Evolutionary conservation across 139 green algal genomes (phyloP), one percentile per base, ranked within the genome.

Genomic region (Dunaliella primolecta): DNA sequence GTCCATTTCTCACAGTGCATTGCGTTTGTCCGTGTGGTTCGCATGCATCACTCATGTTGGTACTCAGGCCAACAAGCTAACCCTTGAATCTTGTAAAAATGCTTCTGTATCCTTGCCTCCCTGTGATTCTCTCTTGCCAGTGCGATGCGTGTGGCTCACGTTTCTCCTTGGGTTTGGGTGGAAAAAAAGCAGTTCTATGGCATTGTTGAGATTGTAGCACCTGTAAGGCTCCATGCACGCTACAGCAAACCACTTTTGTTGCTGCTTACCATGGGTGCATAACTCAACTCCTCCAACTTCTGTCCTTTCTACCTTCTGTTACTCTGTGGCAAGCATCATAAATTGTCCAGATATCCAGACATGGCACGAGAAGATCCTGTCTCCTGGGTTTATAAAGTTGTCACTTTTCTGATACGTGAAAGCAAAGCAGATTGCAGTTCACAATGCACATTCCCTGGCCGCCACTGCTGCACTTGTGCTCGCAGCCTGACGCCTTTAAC

Each of bases 401-500:
- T n/a, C n/a, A n/a, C n/a, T n/a, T n/a, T n/a, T n/a, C n/a, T n/a
- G n/a, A 80, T 2, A 30, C 2, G 75, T 23, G 36, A 30, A 32
- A 80, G 75, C 3, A 32, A 15, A 32, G 21, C 11, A 7, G 27
- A 31, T n/a, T 32, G 27, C 30, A 29, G 75, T 70, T n/a, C 20
- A 15, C 1, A 36, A 2, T 1, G 30, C 11, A 64, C 2, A 23
- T 64, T 24, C n/a, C 30, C 34, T 81, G 33, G 21, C 3, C 31
- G 15, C 20, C 31, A 23, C 31, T 36, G 30, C 2, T 2, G 31
- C 21, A 38, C 75, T 81, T 32, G 31, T 81, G 72, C 3, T 70
- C 86, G 27, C 84, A 86, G 36, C 33, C 38, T 27, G 78, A 78
- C 1, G 86, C 81, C 1, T 82, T 86, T 25, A 75, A 72, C 1